These are phyloP conservation scores for Cyberlindnera maritima DNA, from an alignment of 805 yeast species.

Conservation along the genomic window DNA sequence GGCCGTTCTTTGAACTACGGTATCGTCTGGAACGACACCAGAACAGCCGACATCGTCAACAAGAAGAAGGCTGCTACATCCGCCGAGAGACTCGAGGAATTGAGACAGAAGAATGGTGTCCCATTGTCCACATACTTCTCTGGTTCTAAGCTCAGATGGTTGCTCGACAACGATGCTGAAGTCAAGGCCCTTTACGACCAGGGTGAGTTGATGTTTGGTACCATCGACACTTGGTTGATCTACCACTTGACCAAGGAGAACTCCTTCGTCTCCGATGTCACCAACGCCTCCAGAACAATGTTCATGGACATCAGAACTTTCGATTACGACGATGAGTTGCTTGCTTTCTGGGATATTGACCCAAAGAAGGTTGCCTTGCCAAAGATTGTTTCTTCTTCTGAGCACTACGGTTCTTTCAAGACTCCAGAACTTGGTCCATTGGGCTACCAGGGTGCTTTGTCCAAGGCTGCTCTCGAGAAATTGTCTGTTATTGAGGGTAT, in stretches of 20 bases:
- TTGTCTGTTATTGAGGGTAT: constrained; percentile 50
- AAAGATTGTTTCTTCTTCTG: constrained; percentile 73
- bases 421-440: constrained; percentile 55
- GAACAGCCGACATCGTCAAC: constrained; percentile 72
- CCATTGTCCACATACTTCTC: constrained; percentile 91
- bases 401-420: constrained; percentile 68
- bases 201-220: constrained; percentile 87
- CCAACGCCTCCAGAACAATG: constrained; percentile 90
- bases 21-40: constrained; percentile 94
- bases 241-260: constrained; percentile 74
- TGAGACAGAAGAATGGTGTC: constrained; percentile 72
- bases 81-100: constrained; percentile 51
- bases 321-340: constrained; percentile 72
- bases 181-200: constrained; percentile 66
- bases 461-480: constrained; percentile 50
- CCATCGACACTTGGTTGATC: constrained; percentile 92
- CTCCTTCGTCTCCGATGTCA: constrained; percentile 76
- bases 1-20: constrained; percentile 84
- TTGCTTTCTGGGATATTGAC: constrained; percentile 80
- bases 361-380: constrained; percentile 64
- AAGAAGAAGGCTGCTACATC: constrained; percentile 54
- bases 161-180: constrained; percentile 71
- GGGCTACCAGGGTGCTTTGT: constrained; percentile 49
- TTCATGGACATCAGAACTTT: constrained; percentile 78
- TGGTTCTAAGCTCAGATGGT: constrained; percentile 87